A percentile compares a stretch with the other conserved stretches of the same genome.
phyloP scores from a whole-genome alignment of 495 filamentous ascomycete species.

The Cercophora newfieldiana region DNA sequence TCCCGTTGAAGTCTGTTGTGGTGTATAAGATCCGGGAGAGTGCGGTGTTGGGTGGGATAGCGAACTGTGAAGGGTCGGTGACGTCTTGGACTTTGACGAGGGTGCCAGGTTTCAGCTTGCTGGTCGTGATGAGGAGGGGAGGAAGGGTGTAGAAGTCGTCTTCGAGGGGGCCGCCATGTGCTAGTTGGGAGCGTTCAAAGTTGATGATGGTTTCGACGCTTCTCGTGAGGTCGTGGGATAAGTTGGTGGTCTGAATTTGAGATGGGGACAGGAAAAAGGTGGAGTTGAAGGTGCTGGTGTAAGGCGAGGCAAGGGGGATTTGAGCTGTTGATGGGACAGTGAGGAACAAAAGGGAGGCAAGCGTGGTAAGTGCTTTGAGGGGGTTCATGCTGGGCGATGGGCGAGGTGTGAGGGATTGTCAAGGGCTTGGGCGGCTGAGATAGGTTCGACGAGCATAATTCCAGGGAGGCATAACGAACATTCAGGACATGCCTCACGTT shows the following conservation, averaged over 20 bases:
- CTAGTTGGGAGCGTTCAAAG: slow-evolving; percentile 41
- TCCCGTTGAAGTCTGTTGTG: slow-evolving; percentile 46
- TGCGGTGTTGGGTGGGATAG: slow-evolving; percentile 40
- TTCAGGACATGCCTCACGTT: no score
- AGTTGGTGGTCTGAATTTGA: slow-evolving; percentile 32
- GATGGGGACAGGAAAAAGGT: slow-evolving; percentile 33
- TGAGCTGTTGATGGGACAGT: neutral
- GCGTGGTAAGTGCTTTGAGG: no score
- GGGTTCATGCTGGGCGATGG: no score
- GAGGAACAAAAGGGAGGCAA: no score
- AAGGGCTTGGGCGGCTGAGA: no score
- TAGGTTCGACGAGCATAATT: no score
- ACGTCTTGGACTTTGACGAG: slow-evolving; percentile 38
- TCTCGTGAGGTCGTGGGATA: slow-evolving; percentile 21
- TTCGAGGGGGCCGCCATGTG: slow-evolving; percentile 31
- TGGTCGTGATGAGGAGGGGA: slow-evolving; percentile 16
- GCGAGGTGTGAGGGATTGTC: no score
- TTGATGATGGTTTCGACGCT: slow-evolving; percentile 35
- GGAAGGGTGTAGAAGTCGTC: slow-evolving; percentile 35
- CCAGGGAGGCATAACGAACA: no score
- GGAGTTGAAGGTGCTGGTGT: slow-evolving; percentile 38
- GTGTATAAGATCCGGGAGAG: slow-evolving; percentile 53
- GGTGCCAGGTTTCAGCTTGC: slow-evolving; percentile 25
- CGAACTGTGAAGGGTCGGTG: slow-evolving; percentile 38
- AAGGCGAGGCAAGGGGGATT: neutral